Percentiles rank a stretch among this genome's conserved stretches.
These are phyloP conservation scores for Pythium periplocum DNA, from an alignment of 352 stramenopile genomes.

Conservation along the genomic window DNA sequence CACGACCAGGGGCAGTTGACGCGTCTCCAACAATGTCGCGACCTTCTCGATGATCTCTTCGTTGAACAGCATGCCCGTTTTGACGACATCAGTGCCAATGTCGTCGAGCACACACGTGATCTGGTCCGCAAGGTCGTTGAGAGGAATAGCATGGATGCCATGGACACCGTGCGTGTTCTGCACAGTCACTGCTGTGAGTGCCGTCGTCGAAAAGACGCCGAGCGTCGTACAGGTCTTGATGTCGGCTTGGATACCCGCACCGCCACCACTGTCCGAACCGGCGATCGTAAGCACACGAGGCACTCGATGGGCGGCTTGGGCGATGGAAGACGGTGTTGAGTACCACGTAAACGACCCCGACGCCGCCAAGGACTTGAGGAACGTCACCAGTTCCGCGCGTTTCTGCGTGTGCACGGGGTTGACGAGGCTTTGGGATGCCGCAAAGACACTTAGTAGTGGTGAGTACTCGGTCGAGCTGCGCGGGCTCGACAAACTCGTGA, in stretches of 20 bases:
- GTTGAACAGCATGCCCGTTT: conserved; percentile 92
- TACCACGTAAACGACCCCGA: conserved; percentile 7
- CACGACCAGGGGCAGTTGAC: conserved; percentile 71
- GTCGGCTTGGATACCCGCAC: conserved; percentile 92
- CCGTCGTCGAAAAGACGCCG: conserved; percentile 75
- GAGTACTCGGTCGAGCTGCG: too few relatives aligned
- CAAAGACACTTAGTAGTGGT: neutral
- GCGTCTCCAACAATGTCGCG: conserved; percentile 39
- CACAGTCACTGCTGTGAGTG: conserved; percentile 91
- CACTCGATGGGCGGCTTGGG: conserved; percentile 1
- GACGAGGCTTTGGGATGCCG: conserved; percentile 1
- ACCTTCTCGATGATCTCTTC: conserved; percentile 76
- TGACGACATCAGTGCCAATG: conserved; percentile 85
- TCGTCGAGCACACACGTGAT: conserved; percentile 87
- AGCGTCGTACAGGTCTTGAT: conserved; percentile 88
- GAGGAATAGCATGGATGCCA: conserved; percentile 40
- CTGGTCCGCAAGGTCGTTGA: conserved; percentile 69
- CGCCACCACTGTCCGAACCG: conserved; percentile 88
- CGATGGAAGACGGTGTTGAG: neutral
- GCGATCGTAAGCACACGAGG: conserved; percentile 88
- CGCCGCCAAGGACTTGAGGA: conserved; percentile 17
- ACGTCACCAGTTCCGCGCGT: conserved; percentile 20
- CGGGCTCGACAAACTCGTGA: too few relatives aligned
- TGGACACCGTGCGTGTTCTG: conserved; percentile 65
- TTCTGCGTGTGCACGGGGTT: neutral